Base-by-base conservation (phyloP, 2,329 filamentous ascomycete genomes). In the Elsinoe fawcettii region DNA sequence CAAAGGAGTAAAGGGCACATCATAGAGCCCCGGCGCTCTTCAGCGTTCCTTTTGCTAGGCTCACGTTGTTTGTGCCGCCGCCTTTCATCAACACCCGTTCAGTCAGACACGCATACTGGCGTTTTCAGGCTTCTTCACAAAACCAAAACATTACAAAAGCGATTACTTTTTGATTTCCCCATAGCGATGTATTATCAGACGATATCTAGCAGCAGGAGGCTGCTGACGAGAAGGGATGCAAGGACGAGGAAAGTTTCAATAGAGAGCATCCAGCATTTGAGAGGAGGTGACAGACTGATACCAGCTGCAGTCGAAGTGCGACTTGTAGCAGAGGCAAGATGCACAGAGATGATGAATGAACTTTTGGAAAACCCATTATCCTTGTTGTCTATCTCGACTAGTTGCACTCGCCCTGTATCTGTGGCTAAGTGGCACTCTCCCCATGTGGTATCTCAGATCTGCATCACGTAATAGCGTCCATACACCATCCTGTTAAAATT, bases 1-100 rank as follows among this genome's bases (percentile, higher is more conserved):
- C 66, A 55, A 41, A 54, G 32, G 56, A 53, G 47, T 59, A n/a
- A 56, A 59, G 4, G 37, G 59, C 46, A 14, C 22, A 14, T 18
- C 8, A 46, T 11, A n/a, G 11, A 25, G 7, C 18, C 12, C 9
- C 20, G 12, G 16, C 8, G 14, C 20, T 12, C 6, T 14, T 12
- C 16, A 27, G 22, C 7, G 34, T 39, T 20, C 30, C 11, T 23
- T 37, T 41, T 7, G 12, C 36, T 39, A 18, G 51, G 32, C 32
- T 54, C 51, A 39, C 51, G 30, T 20, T 23, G 51, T 32, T 12
- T 14, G 12, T 25, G 12, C 41, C 12, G 20, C 6, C 2, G 23
- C 20, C 8, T 22, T 25, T 23, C 41, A n/a, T 46, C 20, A 46
- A 2, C 9, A 23, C 18, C 11, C 1, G 12, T 46, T 46, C 27